Percentiles rank a stretch among this genome's conserved stretches.
Conservation (phyloP, 2,329 filamentous ascomycete species). For the Exophiala xenobiotica region DNA sequence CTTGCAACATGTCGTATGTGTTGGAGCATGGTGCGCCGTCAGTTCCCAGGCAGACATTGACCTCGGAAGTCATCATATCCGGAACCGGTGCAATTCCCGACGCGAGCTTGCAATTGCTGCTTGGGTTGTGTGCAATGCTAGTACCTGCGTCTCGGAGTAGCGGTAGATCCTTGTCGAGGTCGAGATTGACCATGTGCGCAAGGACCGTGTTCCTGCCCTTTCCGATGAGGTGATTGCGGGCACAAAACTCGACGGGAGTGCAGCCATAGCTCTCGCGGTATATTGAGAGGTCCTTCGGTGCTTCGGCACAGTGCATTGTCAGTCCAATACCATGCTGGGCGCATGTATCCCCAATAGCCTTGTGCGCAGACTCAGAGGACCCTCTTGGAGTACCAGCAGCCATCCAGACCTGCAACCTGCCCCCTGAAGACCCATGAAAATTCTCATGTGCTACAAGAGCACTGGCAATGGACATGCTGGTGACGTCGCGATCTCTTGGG, state of each 20-base stretch:
- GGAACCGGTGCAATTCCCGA: constrained; percentile 52
- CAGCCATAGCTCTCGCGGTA: constrained; percentile 35
- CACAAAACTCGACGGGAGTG: constrained; percentile 42
- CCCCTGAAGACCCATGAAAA: constrained; percentile 36
- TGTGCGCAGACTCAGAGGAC: constrained; percentile 40
- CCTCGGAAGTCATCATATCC: constrained; percentile 42
- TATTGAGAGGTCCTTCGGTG: constrained; percentile 31
- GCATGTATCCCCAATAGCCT: constrained; percentile 44
- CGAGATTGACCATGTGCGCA: constrained; percentile 54
- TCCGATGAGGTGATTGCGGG: constrained; percentile 39
- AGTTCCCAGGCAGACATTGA: constrained; percentile 53
- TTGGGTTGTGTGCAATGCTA: constrained; percentile 53
- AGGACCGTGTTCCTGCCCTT: constrained; percentile 44
- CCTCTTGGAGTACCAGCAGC: constrained; percentile 50
- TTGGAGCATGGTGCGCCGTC: constrained; percentile 57
- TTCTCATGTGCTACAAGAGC: constrained; percentile 28
- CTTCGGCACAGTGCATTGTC: constrained; percentile 51
- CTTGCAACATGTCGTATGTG: constrained; percentile 52
- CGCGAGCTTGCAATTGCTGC: constrained; percentile 53
- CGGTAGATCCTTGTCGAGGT: constrained; percentile 42
- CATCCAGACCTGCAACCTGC: constrained; percentile 50
- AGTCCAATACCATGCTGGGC: constrained; percentile 43
- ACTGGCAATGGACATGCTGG: constrained; percentile 33
- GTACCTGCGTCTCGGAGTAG: constrained; percentile 43
- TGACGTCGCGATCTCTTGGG: constrained; percentile 32